Conservation (phyloP, 1,139 yeast species). For the Sugiyamaella japonica region DNA sequence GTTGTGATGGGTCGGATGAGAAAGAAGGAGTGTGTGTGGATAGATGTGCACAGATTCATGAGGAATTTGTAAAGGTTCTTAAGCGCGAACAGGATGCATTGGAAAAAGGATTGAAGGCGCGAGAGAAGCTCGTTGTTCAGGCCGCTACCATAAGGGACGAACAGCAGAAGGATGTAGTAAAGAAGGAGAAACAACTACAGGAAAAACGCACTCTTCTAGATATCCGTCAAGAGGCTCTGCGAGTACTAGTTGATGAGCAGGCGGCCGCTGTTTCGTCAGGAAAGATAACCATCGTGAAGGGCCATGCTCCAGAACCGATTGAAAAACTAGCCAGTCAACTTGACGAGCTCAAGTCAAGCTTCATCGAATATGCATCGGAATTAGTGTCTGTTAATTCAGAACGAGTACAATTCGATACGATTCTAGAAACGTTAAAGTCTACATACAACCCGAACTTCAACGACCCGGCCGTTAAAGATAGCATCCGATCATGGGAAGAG, state of each 20-base stretch:
- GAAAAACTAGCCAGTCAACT: conserved; percentile 21
- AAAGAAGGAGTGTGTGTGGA: conserved; percentile 37
- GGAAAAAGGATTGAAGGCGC: conserved; percentile 40
- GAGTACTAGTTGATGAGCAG: conserved; percentile 37
- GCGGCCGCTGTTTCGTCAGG: conserved; percentile 26
- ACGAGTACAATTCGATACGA: conserved; percentile 44
- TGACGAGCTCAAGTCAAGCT: background rate
- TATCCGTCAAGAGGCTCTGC: conserved; percentile 33
- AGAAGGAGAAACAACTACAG: conserved; percentile 28
- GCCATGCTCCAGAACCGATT: conserved; percentile 23
- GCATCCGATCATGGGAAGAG: conserved; percentile 59
- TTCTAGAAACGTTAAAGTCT: conserved; percentile 49
- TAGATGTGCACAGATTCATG: conserved; percentile 55
- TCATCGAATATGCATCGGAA: conserved; percentile 1
- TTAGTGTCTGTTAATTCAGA: conserved; percentile 19
- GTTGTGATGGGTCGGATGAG: conserved; percentile 98
- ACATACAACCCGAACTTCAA: conserved; percentile 88
- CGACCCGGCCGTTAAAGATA: conserved; percentile 79
- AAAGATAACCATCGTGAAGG: conserved; percentile 30
- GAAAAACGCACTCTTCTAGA: conserved; percentile 24
- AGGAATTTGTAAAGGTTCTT: conserved; percentile 40
- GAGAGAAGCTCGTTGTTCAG: conserved; percentile 38
- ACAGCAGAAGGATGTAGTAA: conserved; percentile 31
- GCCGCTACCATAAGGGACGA: conserved; percentile 32
- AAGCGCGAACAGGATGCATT: conserved; percentile 38